A percentile compares a stretch with the other conserved stretches of the same genome.
Conservation (phyloP, 169 alveolate species). For the Plasmodium relictum region DNA sequence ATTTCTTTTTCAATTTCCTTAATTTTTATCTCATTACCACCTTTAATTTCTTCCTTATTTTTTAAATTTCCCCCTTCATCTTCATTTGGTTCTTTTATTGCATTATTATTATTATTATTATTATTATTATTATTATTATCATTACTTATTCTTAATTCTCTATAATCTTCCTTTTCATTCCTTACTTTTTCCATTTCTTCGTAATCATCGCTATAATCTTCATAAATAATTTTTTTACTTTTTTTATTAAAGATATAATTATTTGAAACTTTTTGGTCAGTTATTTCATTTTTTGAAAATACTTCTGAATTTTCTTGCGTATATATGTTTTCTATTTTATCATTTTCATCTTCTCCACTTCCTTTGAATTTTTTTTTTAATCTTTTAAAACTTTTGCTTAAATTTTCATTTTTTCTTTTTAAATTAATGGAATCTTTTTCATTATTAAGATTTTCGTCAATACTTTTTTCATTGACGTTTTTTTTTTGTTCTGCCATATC, state of each 20-base stretch:
- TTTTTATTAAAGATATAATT: conserved; percentile 23
- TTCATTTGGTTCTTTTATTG: too few relatives aligned
- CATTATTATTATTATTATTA: neutral
- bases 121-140: neutral
- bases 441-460: neutral
- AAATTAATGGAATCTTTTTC: conserved; percentile 11
- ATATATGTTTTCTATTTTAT: neutral
- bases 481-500: conserved; percentile 10
- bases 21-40: too few relatives aligned
- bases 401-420: conserved; percentile 64
- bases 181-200: neutral
- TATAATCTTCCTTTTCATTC: neutral
- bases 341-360: conserved; percentile 8
- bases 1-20: conserved; percentile 3
- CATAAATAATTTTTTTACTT: conserved; percentile 62
- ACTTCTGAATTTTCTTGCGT: neutral
- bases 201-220: conserved; percentile 26
- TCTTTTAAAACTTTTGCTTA: conserved; percentile 25
- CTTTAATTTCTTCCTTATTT: neutral
- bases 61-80: neutral
- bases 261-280: neutral
- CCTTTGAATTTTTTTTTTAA: conserved; percentile 39
- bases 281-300: neutral
- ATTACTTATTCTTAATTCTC: neutral
- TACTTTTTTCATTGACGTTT: conserved; percentile 6